Percentiles rank a stretch among this genome's conserved stretches.
Evolutionary conservation across 441 rosid genomes (phyloP).

Genomic region (Croton laevigatus): DNA sequence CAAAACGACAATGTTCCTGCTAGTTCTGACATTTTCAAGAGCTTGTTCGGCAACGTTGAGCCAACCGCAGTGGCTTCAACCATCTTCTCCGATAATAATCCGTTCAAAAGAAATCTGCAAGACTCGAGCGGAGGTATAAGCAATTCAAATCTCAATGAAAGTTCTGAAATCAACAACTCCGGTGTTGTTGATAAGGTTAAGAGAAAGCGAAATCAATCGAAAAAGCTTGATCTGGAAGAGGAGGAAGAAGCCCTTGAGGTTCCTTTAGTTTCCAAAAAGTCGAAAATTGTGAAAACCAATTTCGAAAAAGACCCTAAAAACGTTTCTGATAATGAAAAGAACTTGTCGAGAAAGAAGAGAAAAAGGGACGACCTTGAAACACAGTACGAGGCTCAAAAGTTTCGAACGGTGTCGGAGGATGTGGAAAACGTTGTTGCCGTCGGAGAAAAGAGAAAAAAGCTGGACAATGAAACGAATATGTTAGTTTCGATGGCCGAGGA

Average conservation of each 20-base stretch:
- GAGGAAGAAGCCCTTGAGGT: constrained; percentile 22
- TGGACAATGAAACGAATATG: constrained; percentile 45
- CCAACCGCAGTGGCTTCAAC: constrained; percentile 36
- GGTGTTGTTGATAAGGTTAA: constrained; percentile 21
- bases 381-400: constrained; percentile 66
- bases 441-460: constrained; percentile 87
- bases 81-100: constrained; percentile 77
- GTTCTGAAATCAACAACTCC: not conserved
- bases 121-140: constrained; percentile 19
- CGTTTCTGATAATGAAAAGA: constrained; percentile 16
- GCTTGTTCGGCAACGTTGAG: constrained; percentile 38
- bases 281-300: constrained; percentile 29
- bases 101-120: constrained; percentile 65
- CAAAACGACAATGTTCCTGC: constrained; percentile 15
- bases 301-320: constrained; percentile 10
- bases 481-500: constrained; percentile 41
- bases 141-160: constrained; percentile 14
- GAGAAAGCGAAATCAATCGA: constrained; percentile 28
- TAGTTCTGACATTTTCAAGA: constrained; percentile 38
- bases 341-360: constrained; percentile 37
- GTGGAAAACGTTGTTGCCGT: constrained; percentile 29
- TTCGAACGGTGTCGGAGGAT: constrained; percentile 38
- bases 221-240: constrained; percentile 17
- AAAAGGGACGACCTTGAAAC: constrained; percentile 89
- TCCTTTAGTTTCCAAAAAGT: constrained; percentile 29